phyloP scores from a whole-genome alignment of 306 rosid species.

The Quillaja saponaria region DNA sequence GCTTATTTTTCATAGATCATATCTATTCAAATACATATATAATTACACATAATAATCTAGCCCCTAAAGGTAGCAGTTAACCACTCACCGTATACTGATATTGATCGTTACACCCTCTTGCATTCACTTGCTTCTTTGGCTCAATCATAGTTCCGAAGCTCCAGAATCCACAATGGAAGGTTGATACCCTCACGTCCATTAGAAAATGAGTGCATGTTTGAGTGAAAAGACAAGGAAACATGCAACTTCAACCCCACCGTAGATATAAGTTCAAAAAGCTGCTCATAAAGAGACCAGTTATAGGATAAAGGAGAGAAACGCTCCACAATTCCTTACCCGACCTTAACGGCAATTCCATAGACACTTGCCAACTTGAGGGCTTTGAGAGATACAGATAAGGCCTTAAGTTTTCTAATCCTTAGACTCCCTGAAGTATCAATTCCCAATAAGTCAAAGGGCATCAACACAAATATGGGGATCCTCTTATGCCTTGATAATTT shows the following conservation, averaged over 20 bases:
- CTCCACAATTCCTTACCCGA: constrained; percentile 47
- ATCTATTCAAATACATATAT: no score
- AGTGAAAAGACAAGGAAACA: constrained; percentile 42
- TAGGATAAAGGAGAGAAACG: constrained; percentile 38
- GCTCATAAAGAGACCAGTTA: constrained; percentile 40
- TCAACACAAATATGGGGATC: constrained; percentile 36
- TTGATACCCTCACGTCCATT: constrained; percentile 34
- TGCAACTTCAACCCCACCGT: no score
- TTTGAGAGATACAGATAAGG: constrained; percentile 36
- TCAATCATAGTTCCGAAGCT: no score
- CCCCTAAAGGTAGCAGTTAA: no score
- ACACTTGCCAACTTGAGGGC: constrained; percentile 50
- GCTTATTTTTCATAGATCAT: no score
- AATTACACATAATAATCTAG: no score
- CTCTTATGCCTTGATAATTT: constrained; percentile 20
- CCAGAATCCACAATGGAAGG: constrained; percentile 35
- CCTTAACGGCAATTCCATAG: constrained; percentile 47
- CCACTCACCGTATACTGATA: no score
- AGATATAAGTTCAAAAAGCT: constrained; percentile 22
- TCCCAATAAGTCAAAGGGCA: constrained; percentile 36
- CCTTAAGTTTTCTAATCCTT: constrained; percentile 32
- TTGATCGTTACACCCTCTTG: no score
- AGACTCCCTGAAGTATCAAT: constrained; percentile 29
- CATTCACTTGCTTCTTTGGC: no score
- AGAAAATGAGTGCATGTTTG: constrained; percentile 24